Percentiles rank a stretch among this genome's conserved stretches.
These are phyloP conservation scores for Rostrohypoxylon terebratum DNA, from an alignment of 495 filamentous ascomycete species.

Conservation along the genomic window DNA sequence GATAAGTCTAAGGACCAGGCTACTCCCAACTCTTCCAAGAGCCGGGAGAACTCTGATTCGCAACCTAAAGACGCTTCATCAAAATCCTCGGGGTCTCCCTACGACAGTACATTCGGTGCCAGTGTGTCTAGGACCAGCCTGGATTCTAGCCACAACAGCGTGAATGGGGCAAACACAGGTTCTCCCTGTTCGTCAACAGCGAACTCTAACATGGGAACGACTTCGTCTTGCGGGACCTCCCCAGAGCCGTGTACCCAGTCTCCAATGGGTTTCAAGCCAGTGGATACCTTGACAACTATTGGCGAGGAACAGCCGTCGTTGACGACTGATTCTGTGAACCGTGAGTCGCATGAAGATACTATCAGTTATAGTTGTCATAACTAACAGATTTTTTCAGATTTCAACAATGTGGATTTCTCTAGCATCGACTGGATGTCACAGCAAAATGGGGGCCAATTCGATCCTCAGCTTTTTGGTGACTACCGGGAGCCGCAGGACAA, in stretches of 20 bases:
- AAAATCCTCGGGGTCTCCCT: conserved; percentile 51
- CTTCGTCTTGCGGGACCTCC: conserved; percentile 84
- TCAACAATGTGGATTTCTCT: conserved; percentile 55
- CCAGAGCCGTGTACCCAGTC: conserved; percentile 67
- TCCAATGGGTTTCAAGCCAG: conserved; percentile 67
- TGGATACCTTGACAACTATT: conserved; percentile 68
- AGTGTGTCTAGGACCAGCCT: conserved; percentile 68
- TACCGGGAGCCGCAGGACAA: conserved; percentile 92
- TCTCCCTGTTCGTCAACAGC: conserved; percentile 73
- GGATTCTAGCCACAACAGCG: conserved; percentile 65
- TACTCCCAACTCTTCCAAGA: conserved; percentile 46
- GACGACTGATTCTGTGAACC: conserved; percentile 44
- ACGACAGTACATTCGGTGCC: conserved; percentile 51
- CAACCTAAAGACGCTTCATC: conserved; percentile 53
- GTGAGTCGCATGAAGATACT: conserved; percentile 42
- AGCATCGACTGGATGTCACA: conserved; percentile 81
- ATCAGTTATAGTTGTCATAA: conserved; percentile 10
- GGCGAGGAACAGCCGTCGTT: conserved; percentile 63
- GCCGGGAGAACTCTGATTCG: conserved; percentile 45
- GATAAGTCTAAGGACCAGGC: conserved; percentile 49
- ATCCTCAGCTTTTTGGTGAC: conserved; percentile 90
- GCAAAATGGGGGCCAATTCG: conserved; percentile 89
- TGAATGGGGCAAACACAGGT: conserved; percentile 57
- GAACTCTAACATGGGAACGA: conserved; percentile 64
- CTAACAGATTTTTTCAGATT: conserved; percentile 45